Base-by-base conservation (phyloP, 2,329 filamentous ascomycete species). In the Arthrobotrys megalospora region DNA sequence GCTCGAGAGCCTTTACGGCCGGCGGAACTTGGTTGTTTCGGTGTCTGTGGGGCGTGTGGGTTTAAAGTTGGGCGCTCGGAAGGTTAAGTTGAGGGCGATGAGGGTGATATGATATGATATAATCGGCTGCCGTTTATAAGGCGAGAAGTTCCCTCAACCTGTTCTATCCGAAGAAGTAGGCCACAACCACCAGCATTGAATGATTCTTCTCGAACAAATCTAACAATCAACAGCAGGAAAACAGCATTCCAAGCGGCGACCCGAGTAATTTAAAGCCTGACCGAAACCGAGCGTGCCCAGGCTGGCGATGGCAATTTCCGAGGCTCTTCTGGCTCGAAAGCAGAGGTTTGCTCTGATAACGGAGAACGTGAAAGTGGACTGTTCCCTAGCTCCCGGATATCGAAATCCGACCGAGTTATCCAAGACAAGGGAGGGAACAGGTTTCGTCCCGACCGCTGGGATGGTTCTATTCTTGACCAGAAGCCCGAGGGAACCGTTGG, bases 331-430 rank as follows among this genome's bases (percentile, higher is more conserved):
- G 43, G 14, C 48, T 36, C 48, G 70, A 53, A 62, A 62, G 48
- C 65, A 58, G 58, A 24, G 12, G 34, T 52, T 71, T 63, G 50
- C 47, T 63, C n/a, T 53, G 45, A 53, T 64, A 38, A 60, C 66
- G 58, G n/a, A 36, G 52, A 53, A 19, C 50, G 24, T 19, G 66
- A 70, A 71, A 77, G 48, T 62, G 66, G 43, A 43, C 52, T 24
- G 21, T 10, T 28, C 24, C 19, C 36, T 60, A 62, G 66, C 48
- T 77, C 65, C 67, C 66, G 73, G 67, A 77, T 70, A 71, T 71
- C 50, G 66, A 71, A 69, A 55, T 41, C 72, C 72, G 66, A 70
- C 73, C 65, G 65, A 64, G 58, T 70, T 58, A 66, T 34, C 70
- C 50, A 53, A 58, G 67, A 58, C 52, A 60, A 60, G 53, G 67